Percentiles rank a stretch among this genome's conserved stretches.
Evolutionary conservation across 768 basidiomycete genomes (phyloP).

Genomic region (Suillus fuscotomentosus): DNA sequence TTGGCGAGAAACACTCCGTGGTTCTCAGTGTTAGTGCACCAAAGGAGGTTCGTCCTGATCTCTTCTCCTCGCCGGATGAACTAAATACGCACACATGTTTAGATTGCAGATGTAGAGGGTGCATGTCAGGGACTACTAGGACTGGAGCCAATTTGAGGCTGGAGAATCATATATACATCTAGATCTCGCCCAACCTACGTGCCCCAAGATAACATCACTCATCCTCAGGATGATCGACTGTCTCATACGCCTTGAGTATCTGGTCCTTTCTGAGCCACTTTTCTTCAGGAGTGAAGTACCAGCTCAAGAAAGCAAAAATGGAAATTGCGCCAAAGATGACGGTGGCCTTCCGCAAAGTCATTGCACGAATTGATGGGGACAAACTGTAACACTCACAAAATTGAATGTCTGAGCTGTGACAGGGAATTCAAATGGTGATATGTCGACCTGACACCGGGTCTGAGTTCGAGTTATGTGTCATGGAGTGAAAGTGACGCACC

Average conservation of each 20-base stretch:
- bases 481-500: constrained; percentile 41
- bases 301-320: constrained; percentile 71
- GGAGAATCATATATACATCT: not conserved
- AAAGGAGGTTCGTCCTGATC: constrained; percentile 61
- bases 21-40: constrained; percentile 74
- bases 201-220: not conserved
- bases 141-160: constrained; percentile 42
- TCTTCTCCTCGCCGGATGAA: constrained; percentile 1
- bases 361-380: constrained; percentile 11
- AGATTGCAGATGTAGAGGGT: constrained; percentile 77
- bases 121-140: constrained; percentile 73
- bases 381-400: constrained; percentile 59
- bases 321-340: constrained; percentile 82
- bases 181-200: not conserved
- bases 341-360: constrained; percentile 46
- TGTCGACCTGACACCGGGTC: constrained; percentile 53
- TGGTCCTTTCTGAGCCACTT: constrained; percentile 76
- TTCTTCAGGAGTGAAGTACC: constrained; percentile 77
- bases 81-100: constrained; percentile 5
- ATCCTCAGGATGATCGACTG: constrained; percentile 10
- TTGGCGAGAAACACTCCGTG: constrained; percentile 57
- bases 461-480: constrained; percentile 5
- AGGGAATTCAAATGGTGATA: constrained; percentile 89
- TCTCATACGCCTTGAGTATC: constrained; percentile 48
- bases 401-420: constrained; percentile 77